Evolutionary conservation across 768 basidiomycete species (phyloP), one percentile per base, ranked within the genome.

Genomic region (Boletus sp.): DNA sequence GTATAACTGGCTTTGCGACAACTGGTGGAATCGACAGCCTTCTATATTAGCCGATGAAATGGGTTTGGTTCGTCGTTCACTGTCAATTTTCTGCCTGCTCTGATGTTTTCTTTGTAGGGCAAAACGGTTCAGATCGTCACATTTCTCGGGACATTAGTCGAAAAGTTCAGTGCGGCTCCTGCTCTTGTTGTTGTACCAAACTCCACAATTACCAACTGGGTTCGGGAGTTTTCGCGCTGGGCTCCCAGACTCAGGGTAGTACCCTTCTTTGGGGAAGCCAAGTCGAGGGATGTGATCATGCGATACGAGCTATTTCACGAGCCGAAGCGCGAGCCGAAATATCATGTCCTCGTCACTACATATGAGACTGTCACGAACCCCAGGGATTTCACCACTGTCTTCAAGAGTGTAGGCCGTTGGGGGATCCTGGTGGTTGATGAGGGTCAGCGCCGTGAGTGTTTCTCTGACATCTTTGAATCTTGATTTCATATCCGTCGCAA

Each of bases 21-120:
- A 94, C 59, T 95, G 94, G 94, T 92, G 88, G 86, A 86, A 82
- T 60, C 80, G 77, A 42, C 92, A 92, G 59, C 83, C 85, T 42
- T 92, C 88, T 59, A 95, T 95, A 60, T 81, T 98, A 20, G 96
- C 97, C 3, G 97, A 99, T 68, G 97, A 98, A 72, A 98, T 99
- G 97, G 94, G 94, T 56, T 74, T 94, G 69, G 93, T 92, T 70
- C 50, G 78, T 67, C 29, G 24, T 41, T 39, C 47, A 24, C 56
- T 35, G 10, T 4, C 37, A 29, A 35, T 24, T 18, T 40, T 53
- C 18, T 14, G 46, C 4, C 67, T 61, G 9, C 36, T 33, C 20
- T 51, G 28, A 61, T 32, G 47, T 54, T n/a, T 52, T 20, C 24
- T 46, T 56, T 39, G 20, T 58, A 93, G 87, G 90, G 92, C 0